A percentile compares a stretch with the other conserved stretches of the same genome.
Conservation (phyloP, 768 basidiomycete species). For the Phylloporus sp. region DNA sequence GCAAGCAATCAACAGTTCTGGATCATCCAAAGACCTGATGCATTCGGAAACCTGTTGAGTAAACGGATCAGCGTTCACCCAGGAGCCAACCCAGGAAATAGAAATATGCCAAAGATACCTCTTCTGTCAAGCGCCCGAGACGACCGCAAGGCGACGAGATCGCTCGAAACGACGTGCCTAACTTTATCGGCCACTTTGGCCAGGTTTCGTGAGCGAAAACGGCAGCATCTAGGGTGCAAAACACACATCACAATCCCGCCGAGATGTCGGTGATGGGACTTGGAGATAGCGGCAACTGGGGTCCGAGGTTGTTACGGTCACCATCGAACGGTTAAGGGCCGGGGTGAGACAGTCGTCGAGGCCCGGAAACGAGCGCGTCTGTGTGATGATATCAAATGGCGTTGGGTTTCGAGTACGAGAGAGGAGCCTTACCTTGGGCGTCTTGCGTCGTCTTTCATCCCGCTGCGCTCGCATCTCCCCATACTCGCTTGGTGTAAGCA, state of each 20-base stretch:
- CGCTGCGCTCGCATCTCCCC: background rate
- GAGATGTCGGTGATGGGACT: constrained; percentile 11
- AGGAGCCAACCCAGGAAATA: background rate
- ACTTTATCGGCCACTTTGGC: constrained; percentile 1
- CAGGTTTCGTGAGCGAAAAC: background rate
- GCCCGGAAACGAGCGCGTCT: background rate
- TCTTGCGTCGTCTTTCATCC: background rate
- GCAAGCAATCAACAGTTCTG: background rate
- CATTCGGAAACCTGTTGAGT: constrained; percentile 8
- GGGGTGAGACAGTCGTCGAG: background rate
- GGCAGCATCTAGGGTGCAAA: background rate
- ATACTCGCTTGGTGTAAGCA: background rate
- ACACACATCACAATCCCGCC: constrained; percentile 13
- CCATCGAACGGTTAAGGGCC: background rate
- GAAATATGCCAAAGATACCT: constrained; percentile 8
- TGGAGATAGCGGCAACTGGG: constrained; percentile 11
- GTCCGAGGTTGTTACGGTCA: background rate
- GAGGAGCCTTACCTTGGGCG: background rate
- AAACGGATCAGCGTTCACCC: constrained; percentile 1
- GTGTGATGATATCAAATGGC: background rate
- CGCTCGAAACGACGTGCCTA: constrained; percentile 8
- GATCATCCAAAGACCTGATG: background rate
- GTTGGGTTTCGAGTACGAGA: background rate
- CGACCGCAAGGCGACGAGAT: constrained; percentile 12
- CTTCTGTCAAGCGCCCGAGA: constrained; percentile 18